A percentile compares a stretch with the other conserved stretches of the same genome.
Conservation (phyloP, 2,329 filamentous ascomycete genomes). For the Endoconidiophora laricicola region DNA sequence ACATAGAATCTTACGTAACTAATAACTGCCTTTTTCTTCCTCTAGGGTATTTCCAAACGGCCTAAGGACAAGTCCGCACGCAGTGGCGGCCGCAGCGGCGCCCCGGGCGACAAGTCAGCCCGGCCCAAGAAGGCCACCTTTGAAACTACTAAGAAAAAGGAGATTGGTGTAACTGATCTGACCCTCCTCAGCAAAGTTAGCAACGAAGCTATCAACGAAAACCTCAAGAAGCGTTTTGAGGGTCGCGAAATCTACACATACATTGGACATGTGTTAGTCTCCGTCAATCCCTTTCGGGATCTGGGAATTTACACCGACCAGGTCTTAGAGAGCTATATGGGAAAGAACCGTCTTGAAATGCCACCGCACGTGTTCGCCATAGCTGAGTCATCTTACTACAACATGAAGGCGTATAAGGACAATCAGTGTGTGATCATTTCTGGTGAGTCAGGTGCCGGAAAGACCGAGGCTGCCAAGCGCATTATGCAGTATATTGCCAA, state of each 20-base stretch:
- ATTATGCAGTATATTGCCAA: conserved; percentile 99
- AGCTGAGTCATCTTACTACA: conserved; percentile 92
- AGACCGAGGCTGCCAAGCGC: conserved; percentile 95
- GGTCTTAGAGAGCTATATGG: conserved; percentile 84
- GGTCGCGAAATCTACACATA: conserved; percentile 98
- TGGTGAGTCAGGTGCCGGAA: conserved; percentile 92
- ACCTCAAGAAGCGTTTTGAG: conserved; percentile 94
- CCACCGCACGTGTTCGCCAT: conserved; percentile 95
- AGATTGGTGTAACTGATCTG: conserved; percentile 94
- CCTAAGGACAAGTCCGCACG: conserved; percentile 30
- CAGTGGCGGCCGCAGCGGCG: conserved; percentile 17
- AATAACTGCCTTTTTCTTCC: neutral
- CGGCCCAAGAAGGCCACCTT: conserved; percentile 93
- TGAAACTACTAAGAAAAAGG: conserved; percentile 95
- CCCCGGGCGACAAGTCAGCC: conserved; percentile 24
- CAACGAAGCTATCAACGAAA: conserved; percentile 98
- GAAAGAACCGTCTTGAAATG: conserved; percentile 91
- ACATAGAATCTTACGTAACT: neutral
- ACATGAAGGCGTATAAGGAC: conserved; percentile 98
- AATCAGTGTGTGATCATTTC: conserved; percentile 99
- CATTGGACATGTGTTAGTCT: conserved; percentile 97
- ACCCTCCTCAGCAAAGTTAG: conserved; percentile 97
- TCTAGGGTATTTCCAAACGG: conserved; percentile 32
- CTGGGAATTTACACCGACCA: conserved; percentile 94
- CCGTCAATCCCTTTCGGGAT: conserved; percentile 94